A percentile compares a stretch with the other conserved stretches of the same genome.
These are phyloP conservation scores for Actinomucor elegans DNA, from an alignment of 371 early-diverging fungal genomes.

Conservation along the genomic window DNA sequence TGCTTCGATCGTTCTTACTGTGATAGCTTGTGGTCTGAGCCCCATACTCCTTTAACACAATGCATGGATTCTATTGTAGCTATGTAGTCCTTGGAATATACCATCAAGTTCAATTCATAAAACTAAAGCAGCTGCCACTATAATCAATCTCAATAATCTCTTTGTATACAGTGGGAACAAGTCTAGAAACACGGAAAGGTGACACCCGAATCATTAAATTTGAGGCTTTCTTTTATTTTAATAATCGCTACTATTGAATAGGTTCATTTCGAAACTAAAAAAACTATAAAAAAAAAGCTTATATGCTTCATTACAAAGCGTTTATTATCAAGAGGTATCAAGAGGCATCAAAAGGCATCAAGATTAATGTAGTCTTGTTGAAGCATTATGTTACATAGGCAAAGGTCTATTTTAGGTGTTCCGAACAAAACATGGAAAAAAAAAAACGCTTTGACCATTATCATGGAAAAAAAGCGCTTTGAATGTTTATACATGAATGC, in stretches of 20 bases:
- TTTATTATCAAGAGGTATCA: too few relatives aligned
- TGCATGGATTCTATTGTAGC: too few relatives aligned
- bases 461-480: not conserved
- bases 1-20: not conserved
- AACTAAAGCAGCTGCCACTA: too few relatives aligned
- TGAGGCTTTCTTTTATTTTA: too few relatives aligned
- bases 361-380: too few relatives aligned
- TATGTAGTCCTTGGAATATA: not conserved
- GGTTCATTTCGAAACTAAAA: not conserved
- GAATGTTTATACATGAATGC: not conserved
- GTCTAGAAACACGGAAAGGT: too few relatives aligned
- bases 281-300: not conserved
- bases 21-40: not conserved
- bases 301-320: not conserved
- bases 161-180: not conserved
- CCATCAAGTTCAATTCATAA: not conserved
- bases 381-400: not conserved
- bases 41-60: not conserved
- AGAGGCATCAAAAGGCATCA: too few relatives aligned
- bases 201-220: too few relatives aligned
- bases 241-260: too few relatives aligned
- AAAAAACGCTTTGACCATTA: constrained; percentile 1
- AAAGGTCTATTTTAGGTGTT: not conserved
- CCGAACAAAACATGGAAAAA: not conserved
- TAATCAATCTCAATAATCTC: not conserved